Conservation (phyloP, 2,329 filamentous ascomycete species). For the Orbilia ellipsospora region DNA sequence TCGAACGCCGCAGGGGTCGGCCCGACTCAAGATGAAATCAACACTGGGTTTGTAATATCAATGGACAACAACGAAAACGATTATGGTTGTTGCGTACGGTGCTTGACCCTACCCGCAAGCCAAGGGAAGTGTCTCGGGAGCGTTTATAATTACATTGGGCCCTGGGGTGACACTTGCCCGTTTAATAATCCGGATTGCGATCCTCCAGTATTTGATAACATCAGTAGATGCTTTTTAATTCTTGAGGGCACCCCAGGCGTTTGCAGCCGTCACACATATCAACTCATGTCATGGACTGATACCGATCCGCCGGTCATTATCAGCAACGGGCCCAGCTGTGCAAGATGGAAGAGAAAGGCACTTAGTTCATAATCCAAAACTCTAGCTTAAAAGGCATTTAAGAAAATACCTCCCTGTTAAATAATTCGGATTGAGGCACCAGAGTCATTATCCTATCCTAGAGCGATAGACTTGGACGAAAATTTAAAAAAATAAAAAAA, state of each 20-base stretch:
- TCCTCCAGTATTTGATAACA: not conserved
- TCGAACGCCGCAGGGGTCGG: too few species aligned
- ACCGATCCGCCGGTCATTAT: not conserved
- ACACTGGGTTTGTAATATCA: too few species aligned
- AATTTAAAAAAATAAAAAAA: too few species aligned
- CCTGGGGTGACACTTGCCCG: not conserved
- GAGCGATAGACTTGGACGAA: too few species aligned
- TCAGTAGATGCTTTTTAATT: too few species aligned
- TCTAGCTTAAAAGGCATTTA: too few species aligned
- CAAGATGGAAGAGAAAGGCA: not conserved
- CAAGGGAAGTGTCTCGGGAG: constrained; percentile 27
- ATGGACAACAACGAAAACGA: too few species aligned
- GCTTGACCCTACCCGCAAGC: constrained; percentile 11
- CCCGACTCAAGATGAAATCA: too few species aligned
- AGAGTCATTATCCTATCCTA: too few species aligned
- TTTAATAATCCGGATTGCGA: not conserved
- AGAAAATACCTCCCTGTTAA: too few species aligned
- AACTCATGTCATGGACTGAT: not conserved
- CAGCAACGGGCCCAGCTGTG: not conserved
- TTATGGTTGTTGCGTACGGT: constrained; percentile 11
- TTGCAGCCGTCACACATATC: not conserved
- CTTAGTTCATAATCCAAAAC: not conserved
- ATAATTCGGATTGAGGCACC: too few species aligned
- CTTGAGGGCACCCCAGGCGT: not conserved
- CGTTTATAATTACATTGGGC: not conserved